Percentiles rank a stretch among this genome's conserved stretches.
Evolutionary conservation across 768 basidiomycete genomes (phyloP).

Genomic region (Phaffia tasmanica): DNA sequence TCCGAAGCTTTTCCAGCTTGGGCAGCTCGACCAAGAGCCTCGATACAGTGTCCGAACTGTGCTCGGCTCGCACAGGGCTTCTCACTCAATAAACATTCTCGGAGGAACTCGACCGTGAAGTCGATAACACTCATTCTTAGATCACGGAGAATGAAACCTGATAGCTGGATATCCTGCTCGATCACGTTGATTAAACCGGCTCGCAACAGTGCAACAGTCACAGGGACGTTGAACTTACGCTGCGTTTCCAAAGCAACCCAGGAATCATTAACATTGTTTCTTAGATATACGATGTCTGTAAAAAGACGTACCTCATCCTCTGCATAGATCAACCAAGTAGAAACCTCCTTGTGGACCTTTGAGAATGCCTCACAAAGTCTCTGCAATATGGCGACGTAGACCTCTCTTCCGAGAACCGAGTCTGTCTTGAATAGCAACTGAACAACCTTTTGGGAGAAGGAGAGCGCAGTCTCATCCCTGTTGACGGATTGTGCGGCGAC

Average conservation of each 20-base stretch:
- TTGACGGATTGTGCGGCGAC: conserved; percentile 70
- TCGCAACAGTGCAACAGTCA: conserved; percentile 76
- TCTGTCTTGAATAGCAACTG: conserved; percentile 85
- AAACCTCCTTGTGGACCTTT: conserved; percentile 91
- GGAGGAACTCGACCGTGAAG: conserved; percentile 71
- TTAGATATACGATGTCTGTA: neutral
- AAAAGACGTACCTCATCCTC: conserved; percentile 70
- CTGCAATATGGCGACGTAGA: conserved; percentile 79
- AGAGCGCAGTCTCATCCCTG: conserved; percentile 71
- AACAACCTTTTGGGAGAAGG: conserved; percentile 93
- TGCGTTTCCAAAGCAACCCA: conserved; percentile 35
- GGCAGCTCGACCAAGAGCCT: conserved; percentile 62
- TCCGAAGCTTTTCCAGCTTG: conserved; percentile 65
- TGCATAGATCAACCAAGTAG: conserved; percentile 89
- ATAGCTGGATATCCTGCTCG: conserved; percentile 80
- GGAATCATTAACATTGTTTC: neutral
- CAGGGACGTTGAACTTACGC: conserved; percentile 94
- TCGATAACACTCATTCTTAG: conserved; percentile 63
- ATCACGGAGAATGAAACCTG: conserved; percentile 68
- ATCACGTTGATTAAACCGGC: conserved; percentile 65
- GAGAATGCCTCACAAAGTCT: conserved; percentile 79
- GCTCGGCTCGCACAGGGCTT: conserved; percentile 63
- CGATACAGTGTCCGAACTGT: conserved; percentile 69
- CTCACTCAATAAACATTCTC: conserved; percentile 72
- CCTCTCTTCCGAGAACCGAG: conserved; percentile 75